These are phyloP conservation scores for Nicotiana otophora DNA, from an alignment of 257 asterid genomes.

Conservation along the genomic window DNA sequence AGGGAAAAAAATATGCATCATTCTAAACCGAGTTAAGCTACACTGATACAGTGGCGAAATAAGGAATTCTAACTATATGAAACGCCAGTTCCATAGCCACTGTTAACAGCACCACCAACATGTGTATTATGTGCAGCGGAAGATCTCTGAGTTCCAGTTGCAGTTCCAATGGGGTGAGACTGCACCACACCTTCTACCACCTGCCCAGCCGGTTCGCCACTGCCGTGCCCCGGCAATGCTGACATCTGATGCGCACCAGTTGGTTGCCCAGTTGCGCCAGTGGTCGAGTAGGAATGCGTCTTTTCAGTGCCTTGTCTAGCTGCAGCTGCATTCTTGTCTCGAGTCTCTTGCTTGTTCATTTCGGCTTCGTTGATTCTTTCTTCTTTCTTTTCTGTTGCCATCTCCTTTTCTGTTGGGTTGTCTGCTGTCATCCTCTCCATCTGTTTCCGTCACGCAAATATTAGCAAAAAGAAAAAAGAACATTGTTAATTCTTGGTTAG, in stretches of 20 bases:
- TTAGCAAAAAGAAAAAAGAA: not conserved
- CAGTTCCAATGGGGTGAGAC: constrained; percentile 45
- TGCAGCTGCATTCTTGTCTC: constrained; percentile 26
- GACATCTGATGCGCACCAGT: constrained; percentile 48
- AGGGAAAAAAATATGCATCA: too few relatives aligned
- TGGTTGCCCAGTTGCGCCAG: constrained; percentile 34
- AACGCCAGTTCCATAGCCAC: constrained; percentile 38
- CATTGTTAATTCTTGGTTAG: too few relatives aligned
- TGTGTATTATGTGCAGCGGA: constrained; percentile 39
- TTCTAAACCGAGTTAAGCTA: too few relatives aligned
- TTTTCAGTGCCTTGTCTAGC: constrained; percentile 19
- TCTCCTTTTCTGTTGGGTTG: constrained; percentile 37
- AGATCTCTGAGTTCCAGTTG: constrained; percentile 41
- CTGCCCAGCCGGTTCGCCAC: constrained; percentile 41
- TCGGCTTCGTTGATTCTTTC: constrained; percentile 45
- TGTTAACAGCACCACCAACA: constrained; percentile 24
- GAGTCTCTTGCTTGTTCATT: constrained; percentile 31
- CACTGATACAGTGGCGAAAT: too few relatives aligned
- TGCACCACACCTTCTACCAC: constrained; percentile 37
- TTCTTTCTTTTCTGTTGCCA: constrained; percentile 48
- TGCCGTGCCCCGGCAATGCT: constrained; percentile 47
- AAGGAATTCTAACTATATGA: constrained; percentile 12
- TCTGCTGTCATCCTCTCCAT: constrained; percentile 38
- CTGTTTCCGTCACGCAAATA: constrained; percentile 15
- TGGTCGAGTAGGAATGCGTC: constrained; percentile 30